Evolutionary conservation across 352 stramenopile genomes (phyloP).

Genomic region (Thraustochytrium sp.): DNA sequence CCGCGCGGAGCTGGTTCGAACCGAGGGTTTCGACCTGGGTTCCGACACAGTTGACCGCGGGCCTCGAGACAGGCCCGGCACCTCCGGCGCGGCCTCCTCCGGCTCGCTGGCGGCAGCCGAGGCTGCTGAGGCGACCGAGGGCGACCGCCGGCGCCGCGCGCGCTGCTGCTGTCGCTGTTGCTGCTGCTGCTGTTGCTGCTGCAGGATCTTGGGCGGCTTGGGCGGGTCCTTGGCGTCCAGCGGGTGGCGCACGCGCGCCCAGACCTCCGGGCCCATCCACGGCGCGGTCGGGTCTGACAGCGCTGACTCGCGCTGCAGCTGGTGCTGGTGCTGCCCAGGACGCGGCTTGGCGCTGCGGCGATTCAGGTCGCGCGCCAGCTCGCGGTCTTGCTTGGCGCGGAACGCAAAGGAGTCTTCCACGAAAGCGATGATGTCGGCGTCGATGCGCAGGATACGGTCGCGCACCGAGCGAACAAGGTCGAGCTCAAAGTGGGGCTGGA

Average conservation of each 20-base stretch:
- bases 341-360: not conserved
- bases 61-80: too few species aligned
- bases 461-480: not conserved
- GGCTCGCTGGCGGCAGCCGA: not conserved
- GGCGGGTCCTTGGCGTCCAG: not conserved
- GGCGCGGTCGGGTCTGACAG: not conserved
- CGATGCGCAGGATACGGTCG: not conserved
- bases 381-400: not conserved
- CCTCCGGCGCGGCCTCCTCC: too few species aligned
- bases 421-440: slow-evolving; percentile 4
- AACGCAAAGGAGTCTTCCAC: slow-evolving; percentile 4
- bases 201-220: not conserved
- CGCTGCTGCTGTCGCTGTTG: too few species aligned
- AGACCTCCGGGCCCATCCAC: slow-evolving; percentile 4
- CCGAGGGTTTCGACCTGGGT: too few species aligned
- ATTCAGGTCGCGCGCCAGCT: not conserved
- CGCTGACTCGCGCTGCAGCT: too few species aligned
- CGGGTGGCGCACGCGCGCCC: not conserved
- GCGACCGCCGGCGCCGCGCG: too few species aligned
- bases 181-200: not conserved
- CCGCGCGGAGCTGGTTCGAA: not conserved
- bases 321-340: too few species aligned
- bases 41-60: too few species aligned
- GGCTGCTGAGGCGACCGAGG: not conserved
- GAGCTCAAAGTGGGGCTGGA: not conserved